Conservation (phyloP, 2,329 filamentous ascomycete species). For the Alternaria postmessia region DNA sequence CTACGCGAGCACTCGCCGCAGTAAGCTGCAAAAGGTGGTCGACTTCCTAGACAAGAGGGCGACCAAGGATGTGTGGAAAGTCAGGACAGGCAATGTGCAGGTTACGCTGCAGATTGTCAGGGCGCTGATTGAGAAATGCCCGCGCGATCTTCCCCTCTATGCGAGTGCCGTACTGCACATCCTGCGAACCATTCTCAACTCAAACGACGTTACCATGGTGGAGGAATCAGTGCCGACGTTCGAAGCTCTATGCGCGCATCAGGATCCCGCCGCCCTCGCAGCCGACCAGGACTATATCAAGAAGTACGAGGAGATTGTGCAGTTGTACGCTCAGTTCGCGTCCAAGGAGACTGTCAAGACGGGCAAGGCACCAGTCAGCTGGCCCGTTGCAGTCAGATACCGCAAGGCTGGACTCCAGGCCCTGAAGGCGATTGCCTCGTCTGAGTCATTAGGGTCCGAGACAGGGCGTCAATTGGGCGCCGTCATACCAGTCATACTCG, state of each 20-base stretch:
- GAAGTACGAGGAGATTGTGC: constrained; percentile 84
- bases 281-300: constrained; percentile 84
- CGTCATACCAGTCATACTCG: constrained; percentile 83
- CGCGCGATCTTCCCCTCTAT: constrained; percentile 89
- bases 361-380: constrained; percentile 63
- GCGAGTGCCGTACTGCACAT: constrained; percentile 85
- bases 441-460: constrained; percentile 79
- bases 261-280: constrained; percentile 84
- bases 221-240: constrained; percentile 89
- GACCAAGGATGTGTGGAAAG: constrained; percentile 87
- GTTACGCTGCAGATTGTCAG: constrained; percentile 93
- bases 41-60: constrained; percentile 95
- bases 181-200: constrained; percentile 81
- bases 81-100: constrained; percentile 89
- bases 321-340: constrained; percentile 80
- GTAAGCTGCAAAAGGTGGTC: constrained; percentile 96
- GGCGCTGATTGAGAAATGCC: constrained; percentile 90
- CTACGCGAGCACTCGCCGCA: constrained; percentile 92
- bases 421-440: constrained; percentile 78
- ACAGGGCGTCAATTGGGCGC: constrained; percentile 78
- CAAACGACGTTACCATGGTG: constrained; percentile 89
- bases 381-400: constrained; percentile 75
- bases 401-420: constrained; percentile 68
- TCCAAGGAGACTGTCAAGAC: constrained; percentile 64
- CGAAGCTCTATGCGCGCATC: constrained; percentile 85